These are phyloP conservation scores for Neurospora tetrasperma DNA, from an alignment of 495 filamentous ascomycete genomes.

Conservation along the genomic window DNA sequence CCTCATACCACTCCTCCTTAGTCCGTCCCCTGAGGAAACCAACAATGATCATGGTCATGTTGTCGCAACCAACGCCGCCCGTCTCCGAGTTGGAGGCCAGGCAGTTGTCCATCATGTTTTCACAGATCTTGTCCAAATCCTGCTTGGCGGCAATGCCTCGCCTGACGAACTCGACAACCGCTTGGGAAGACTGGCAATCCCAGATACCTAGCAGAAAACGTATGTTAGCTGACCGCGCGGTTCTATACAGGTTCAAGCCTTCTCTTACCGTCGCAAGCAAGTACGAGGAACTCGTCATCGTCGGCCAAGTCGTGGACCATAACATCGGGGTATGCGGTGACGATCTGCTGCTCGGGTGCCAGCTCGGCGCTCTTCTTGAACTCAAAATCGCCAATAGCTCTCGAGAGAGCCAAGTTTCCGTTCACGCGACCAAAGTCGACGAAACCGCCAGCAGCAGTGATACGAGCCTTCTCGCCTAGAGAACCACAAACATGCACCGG, in stretches of 20 bases:
- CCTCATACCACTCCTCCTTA: constrained; percentile 96
- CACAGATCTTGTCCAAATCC: constrained; percentile 82
- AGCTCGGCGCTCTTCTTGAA: constrained; percentile 99
- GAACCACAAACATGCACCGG: constrained; percentile 6
- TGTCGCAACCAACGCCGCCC: constrained; percentile 95
- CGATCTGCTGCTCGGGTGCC: constrained; percentile 92
- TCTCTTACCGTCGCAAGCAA: constrained; percentile 87
- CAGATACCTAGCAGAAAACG: constrained; percentile 64
- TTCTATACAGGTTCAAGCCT: neutral
- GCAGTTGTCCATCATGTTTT: constrained; percentile 99
- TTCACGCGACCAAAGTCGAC: constrained; percentile 98
- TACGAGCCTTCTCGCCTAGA: constrained; percentile 88
- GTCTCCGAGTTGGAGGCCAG: constrained; percentile 95
- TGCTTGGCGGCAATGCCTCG: constrained; percentile 94
- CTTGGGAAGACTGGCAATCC: constrained; percentile 98
- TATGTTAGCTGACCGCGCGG: neutral
- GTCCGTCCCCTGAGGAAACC: constrained; percentile 81
- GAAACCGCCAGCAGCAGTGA: constrained; percentile 90
- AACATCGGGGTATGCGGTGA: constrained; percentile 93
- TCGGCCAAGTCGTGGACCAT: constrained; percentile 78
- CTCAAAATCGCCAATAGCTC: constrained; percentile 97
- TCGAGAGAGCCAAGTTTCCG: constrained; percentile 93
- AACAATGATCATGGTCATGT: constrained; percentile 96
- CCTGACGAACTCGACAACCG: constrained; percentile 92
- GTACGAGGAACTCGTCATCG: constrained; percentile 93